These are phyloP conservation scores for Russula vinacea DNA, from an alignment of 768 basidiomycete genomes.

Conservation along the genomic window DNA sequence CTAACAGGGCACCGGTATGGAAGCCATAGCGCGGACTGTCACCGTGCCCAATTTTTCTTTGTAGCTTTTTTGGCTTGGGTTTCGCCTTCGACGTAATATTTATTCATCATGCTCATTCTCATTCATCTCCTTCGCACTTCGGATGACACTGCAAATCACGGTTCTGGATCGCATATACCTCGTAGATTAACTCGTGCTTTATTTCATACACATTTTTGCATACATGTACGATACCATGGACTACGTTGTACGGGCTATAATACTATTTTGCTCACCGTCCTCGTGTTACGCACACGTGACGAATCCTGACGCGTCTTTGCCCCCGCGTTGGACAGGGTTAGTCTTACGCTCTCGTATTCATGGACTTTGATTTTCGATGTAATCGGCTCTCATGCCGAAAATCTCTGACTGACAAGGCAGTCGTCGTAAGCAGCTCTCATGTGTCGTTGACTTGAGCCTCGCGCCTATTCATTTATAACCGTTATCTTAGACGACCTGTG, in stretches of 20 bases:
- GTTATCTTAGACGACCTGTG: conserved; percentile 53
- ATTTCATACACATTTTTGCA: conserved; percentile 21
- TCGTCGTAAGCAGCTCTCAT: conserved; percentile 58
- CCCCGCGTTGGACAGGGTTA: neutral
- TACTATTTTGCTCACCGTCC: neutral
- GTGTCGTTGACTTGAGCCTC: neutral
- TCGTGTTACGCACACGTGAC: conserved; percentile 14
- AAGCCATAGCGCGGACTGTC: conserved; percentile 23
- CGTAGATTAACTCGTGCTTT: conserved; percentile 16
- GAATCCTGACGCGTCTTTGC: neutral
- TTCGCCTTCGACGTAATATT: conserved; percentile 12
- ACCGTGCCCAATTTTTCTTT: neutral
- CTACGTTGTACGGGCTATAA: conserved; percentile 13
- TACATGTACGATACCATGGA: conserved; percentile 20
- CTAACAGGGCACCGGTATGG: conserved; percentile 26
- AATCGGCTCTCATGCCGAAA: conserved; percentile 76
- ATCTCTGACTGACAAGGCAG: conserved; percentile 69
- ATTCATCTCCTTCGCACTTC: conserved; percentile 9
- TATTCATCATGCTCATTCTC: conserved; percentile 9
- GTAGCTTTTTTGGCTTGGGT: neutral
- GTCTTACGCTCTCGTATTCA: conserved; percentile 32
- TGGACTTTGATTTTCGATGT: conserved; percentile 77
- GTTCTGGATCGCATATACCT: conserved; percentile 18
- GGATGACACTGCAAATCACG: conserved; percentile 14
- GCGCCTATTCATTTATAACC: conserved; percentile 20